These are phyloP conservation scores for Tothia fuscella DNA, from an alignment of 2,329 filamentous ascomycete species.

Conservation along the genomic window DNA sequence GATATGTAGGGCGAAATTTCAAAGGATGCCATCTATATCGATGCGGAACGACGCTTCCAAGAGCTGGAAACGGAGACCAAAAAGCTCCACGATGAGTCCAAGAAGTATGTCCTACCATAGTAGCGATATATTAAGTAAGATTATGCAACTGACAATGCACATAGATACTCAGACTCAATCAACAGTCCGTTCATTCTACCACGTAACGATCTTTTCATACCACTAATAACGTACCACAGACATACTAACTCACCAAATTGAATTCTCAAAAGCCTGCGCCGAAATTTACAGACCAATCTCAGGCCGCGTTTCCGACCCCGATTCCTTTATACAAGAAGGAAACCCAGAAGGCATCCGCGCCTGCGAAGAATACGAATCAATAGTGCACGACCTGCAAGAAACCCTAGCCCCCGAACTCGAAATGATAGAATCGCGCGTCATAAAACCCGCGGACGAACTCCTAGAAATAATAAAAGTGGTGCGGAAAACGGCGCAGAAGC, in stretches of 20 bases:
- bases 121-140: too few species aligned
- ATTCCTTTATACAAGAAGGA: constrained; percentile 66
- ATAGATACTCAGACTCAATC: constrained; percentile 81
- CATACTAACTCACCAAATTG: constrained; percentile 96
- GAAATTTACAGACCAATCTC: constrained; percentile 99
- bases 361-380: constrained; percentile 89
- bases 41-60: constrained; percentile 85
- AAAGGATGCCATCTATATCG: constrained; percentile 88
- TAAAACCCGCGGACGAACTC: constrained; percentile 85
- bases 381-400: constrained; percentile 81
- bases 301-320: constrained; percentile 85
- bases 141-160: constrained; percentile 7
- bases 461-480: constrained; percentile 92
- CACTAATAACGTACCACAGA: constrained; percentile 29
- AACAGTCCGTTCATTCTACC: constrained; percentile 46
- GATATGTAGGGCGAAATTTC: constrained; percentile 64
- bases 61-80: constrained; percentile 95
- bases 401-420: constrained; percentile 85
- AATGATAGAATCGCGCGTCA: constrained; percentile 89
- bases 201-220: background rate
- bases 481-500: constrained; percentile 75
- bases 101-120: constrained; percentile 53
- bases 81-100: constrained; percentile 89
- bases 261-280: constrained; percentile 89
- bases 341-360: constrained; percentile 89